Evolutionary conservation across 1,139 yeast genomes (phyloP), one percentile per base, ranked within the genome.

Genomic region (Kazachstania sp.): DNA sequence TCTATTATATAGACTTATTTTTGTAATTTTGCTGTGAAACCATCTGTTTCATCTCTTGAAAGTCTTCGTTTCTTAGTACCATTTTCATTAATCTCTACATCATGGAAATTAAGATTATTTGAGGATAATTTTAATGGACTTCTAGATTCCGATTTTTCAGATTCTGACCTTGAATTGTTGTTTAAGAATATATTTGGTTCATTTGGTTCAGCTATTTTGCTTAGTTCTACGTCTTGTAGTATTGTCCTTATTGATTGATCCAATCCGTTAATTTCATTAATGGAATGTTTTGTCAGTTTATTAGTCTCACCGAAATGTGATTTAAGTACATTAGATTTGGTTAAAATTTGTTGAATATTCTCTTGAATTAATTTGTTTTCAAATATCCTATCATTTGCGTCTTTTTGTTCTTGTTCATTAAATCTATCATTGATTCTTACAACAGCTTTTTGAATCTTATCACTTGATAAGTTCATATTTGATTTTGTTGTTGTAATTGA

Each of bases 401-500:
- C 49, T n/a, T 34, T 20, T 29, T 54, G 51, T 6, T 53, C 47
- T 16, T 45, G 39, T 32, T 51, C 47, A 34, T 28, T 44, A n/a
- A 43, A 36, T 28, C 26, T 49, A 2, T 48, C 44, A 42, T 57
- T 53, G 11, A 60, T 57, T 16, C 49, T 47, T 9, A 45, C 37
- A 12, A 56, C 49, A 15, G 62, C 45, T n/a, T 50, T 34, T 26
- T 52, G 49, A 32, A 55, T 53, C 13, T 50, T 40, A 16, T 47
- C 43, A 26, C 45, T 47, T 1, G 61, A 52, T 3, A 51, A 28
- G 8, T 39, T 42, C 19, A 57, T 35, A 11, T 54, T 49, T 8
- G 51, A 37, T 12, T 49, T 51, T 32, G 59, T 58, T 9, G 43
- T 43, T 5, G 45, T 43, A 6, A 58, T 37, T 2, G 64, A 53